phyloP scores from a whole-genome alignment of 169 alveolate species.

The Eimeria zaria region DNA sequence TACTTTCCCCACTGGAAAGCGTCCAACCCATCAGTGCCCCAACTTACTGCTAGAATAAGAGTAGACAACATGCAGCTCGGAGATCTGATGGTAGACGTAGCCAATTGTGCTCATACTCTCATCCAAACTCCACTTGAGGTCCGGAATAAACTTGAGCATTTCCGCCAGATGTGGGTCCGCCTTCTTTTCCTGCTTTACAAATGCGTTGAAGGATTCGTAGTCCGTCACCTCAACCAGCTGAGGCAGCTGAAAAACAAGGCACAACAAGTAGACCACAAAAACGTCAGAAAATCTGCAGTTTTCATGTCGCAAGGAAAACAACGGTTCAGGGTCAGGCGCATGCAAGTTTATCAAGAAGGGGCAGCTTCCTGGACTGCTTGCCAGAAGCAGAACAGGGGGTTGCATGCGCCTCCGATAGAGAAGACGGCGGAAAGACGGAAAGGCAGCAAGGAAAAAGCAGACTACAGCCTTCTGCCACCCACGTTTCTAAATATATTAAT shows the following conservation, averaged over 20 bases:
- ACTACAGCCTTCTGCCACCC: not conserved
- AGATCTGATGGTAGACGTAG: constrained; percentile 75
- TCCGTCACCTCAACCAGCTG: constrained; percentile 63
- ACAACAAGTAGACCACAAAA: not conserved
- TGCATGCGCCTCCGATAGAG: not conserved
- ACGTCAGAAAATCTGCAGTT: not conserved
- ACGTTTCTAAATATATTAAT: not conserved
- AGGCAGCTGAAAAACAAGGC: constrained; percentile 16
- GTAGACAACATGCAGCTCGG: constrained; percentile 79
- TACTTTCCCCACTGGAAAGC: not conserved
- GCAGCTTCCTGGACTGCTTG: too few relatives aligned
- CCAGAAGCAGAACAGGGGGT: not conserved
- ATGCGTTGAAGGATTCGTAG: constrained; percentile 59
- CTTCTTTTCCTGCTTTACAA: constrained; percentile 46
- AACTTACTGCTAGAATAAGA: constrained; percentile 73
- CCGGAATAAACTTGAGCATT: constrained; percentile 77
- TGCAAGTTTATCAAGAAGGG: not conserved
- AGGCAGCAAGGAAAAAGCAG: not conserved
- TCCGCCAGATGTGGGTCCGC: constrained; percentile 73
- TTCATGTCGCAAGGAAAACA: not conserved
- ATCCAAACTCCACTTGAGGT: constrained; percentile 67
- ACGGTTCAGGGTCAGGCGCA: not conserved
- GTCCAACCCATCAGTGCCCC: not conserved
- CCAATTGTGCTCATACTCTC: constrained; percentile 56
- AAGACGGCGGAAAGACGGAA: not conserved